Percentiles rank a stretch among this genome's conserved stretches.
Conservation (phyloP, 768 basidiomycete species). For the Mycena chlorophos region DNA sequence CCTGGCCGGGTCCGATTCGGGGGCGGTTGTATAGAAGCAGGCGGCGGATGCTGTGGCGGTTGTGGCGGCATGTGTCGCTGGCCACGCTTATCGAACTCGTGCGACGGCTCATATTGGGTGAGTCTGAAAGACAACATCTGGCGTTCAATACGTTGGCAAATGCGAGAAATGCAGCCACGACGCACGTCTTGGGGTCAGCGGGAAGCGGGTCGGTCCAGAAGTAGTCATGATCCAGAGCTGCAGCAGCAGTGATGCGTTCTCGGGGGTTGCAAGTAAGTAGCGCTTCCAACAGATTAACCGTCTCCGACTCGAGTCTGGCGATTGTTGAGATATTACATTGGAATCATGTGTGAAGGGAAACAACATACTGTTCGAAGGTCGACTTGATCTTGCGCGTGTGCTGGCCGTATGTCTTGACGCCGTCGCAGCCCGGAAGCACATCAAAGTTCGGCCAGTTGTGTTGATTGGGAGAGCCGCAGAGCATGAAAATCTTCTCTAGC, state of each 20-base stretch:
- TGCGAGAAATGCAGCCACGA: too few relatives aligned
- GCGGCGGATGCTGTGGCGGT: conserved; percentile 25
- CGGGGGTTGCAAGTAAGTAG: conserved; percentile 82
- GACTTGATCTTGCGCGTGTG: conserved; percentile 53
- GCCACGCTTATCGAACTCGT: conserved; percentile 78
- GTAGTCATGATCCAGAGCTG: conserved; percentile 90
- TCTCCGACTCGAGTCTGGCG: conserved; percentile 66
- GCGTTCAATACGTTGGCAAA: too few relatives aligned
- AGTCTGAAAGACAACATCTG: conserved; percentile 47
- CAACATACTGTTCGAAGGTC: conserved; percentile 57
- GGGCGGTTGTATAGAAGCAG: too few relatives aligned
- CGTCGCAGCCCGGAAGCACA: conserved; percentile 74
- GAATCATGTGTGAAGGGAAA: conserved; percentile 10
- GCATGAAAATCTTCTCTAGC: conserved; percentile 80
- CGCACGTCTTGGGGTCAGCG: conserved; percentile 83
- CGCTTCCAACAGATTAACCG: conserved; percentile 79
- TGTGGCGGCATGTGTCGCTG: conserved; percentile 43
- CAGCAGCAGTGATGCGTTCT: conserved; percentile 77
- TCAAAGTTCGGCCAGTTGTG: conserved; percentile 81
- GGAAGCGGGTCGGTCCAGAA: conserved; percentile 92
- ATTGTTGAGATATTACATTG: conserved; percentile 7
- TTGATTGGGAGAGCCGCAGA: conserved; percentile 88
- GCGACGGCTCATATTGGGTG: conserved; percentile 77
- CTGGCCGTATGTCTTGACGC: conserved; percentile 59
- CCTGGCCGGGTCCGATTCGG: too few relatives aligned